These are phyloP conservation scores for Botrytis squamosa DNA, from an alignment of 2,329 filamentous ascomycete species.

Conservation along the genomic window DNA sequence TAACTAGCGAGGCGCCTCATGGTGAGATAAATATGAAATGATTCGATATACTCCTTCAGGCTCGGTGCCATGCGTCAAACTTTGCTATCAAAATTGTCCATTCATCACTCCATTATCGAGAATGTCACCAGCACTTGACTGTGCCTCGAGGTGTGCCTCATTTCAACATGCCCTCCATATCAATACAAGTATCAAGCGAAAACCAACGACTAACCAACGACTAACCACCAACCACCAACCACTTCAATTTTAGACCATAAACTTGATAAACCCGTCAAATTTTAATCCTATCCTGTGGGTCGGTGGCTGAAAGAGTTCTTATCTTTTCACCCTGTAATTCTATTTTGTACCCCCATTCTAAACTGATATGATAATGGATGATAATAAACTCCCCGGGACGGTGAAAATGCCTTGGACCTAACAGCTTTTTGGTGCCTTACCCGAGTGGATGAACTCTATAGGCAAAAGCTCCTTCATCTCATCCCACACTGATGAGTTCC, in stretches of 20 bases:
- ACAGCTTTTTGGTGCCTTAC: neutral
- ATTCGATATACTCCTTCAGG: neutral
- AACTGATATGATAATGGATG: neutral
- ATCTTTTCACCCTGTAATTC: constrained; percentile 17
- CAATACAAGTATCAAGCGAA: constrained; percentile 3
- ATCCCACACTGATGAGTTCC: neutral
- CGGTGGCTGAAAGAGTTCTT: constrained; percentile 18
- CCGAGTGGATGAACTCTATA: neutral
- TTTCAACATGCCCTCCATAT: neutral
- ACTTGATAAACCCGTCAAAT: neutral
- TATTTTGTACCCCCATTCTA: neutral
- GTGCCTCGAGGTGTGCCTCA: constrained; percentile 10
- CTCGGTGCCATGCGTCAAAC: neutral
- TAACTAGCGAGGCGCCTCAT: neutral
- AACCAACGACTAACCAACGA: neutral
- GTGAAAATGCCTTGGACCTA: neutral
- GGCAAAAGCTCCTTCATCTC: neutral
- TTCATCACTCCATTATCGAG: neutral
- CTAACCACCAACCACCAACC: neutral
- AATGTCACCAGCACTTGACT: neutral
- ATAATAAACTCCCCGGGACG: neutral
- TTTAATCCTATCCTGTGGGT: constrained; percentile 5
- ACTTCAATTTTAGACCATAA: neutral
- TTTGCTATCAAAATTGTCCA: neutral
- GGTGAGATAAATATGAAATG: neutral